Percentiles rank a stretch among this genome's conserved stretches.
Conservation (phyloP, 2,329 filamentous ascomycete species). For the Fusarium sp. region DNA sequence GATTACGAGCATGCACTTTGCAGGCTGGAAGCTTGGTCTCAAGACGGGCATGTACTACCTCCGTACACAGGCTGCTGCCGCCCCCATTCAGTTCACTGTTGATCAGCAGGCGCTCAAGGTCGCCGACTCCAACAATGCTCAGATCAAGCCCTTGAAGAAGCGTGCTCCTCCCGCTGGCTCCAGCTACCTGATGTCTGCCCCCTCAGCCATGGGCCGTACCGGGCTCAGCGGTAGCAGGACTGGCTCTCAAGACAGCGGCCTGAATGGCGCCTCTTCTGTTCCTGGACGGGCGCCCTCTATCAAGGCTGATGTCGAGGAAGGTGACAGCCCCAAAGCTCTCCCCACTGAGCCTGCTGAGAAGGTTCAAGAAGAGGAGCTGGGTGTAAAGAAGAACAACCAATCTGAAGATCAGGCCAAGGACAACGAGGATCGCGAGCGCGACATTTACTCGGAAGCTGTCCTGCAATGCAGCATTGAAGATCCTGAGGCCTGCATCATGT, state of each 20-base stretch:
- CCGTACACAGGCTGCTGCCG: constrained; percentile 94
- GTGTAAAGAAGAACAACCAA: constrained; percentile 62
- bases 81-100: constrained; percentile 98
- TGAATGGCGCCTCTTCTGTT: constrained; percentile 73
- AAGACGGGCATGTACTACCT: constrained; percentile 99
- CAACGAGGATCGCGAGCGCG: constrained; percentile 79
- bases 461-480: constrained; percentile 98
- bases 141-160: constrained; percentile 73
- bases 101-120: constrained; percentile 95
- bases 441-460: constrained; percentile 95
- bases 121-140: constrained; percentile 79
- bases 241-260: constrained; percentile 52
- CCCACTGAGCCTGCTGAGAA: constrained; percentile 74
- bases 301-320: constrained; percentile 80
- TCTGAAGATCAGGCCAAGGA: constrained; percentile 77
- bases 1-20: constrained; percentile 99
- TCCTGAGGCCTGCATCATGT: constrained; percentile 95
- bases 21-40: constrained; percentile 97
- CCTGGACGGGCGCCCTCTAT: constrained; percentile 72
- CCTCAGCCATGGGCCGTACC: constrained; percentile 71
- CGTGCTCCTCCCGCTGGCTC: constrained; percentile 65
- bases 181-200: constrained; percentile 60
- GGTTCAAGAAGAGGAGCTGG: constrained; percentile 71
- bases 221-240: constrained; percentile 68
- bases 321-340: constrained; percentile 80